These are phyloP conservation scores for Botryotinia calthae DNA, from an alignment of 2,329 filamentous ascomycete genomes.

Conservation along the genomic window DNA sequence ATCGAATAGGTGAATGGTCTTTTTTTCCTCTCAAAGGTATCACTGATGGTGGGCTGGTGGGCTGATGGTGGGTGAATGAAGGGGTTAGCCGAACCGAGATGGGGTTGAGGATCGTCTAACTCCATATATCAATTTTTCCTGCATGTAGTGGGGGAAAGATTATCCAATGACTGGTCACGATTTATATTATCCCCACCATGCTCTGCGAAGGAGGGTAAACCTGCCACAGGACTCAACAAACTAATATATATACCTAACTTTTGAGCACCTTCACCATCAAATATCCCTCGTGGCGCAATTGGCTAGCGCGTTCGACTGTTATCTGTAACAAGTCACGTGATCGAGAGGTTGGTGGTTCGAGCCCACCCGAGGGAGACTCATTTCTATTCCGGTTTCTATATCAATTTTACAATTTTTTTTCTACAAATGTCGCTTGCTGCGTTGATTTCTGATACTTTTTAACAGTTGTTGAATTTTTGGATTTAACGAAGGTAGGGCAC, in stretches of 20 bases:
- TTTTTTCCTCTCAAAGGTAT: background rate
- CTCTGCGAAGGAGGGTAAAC: fast-evolving
- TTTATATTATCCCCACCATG: background rate
- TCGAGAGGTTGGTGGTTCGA: conserved; percentile 17
- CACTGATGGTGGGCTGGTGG: background rate
- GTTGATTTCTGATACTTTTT: background rate
- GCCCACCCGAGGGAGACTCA: background rate
- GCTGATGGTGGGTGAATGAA: background rate
- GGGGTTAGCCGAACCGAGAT: background rate
- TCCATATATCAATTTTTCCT: background rate
- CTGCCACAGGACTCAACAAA: fast-evolving
- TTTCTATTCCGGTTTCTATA: no score
- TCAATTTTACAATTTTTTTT: background rate
- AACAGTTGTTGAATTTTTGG: background rate
- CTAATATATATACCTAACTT: background rate
- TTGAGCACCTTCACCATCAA: fast-evolving
- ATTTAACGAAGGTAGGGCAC: background rate
- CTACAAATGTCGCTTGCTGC: no score
- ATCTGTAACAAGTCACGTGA: background rate
- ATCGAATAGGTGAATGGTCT: background rate
- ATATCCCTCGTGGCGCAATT: conserved; percentile 18
- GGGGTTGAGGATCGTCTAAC: background rate
- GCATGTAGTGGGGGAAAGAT: background rate
- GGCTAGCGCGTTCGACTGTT: conserved; percentile 20
- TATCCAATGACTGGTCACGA: background rate